Conservation (phyloP, 805 yeast genomes). For the Cyberlindnera americana region DNA sequence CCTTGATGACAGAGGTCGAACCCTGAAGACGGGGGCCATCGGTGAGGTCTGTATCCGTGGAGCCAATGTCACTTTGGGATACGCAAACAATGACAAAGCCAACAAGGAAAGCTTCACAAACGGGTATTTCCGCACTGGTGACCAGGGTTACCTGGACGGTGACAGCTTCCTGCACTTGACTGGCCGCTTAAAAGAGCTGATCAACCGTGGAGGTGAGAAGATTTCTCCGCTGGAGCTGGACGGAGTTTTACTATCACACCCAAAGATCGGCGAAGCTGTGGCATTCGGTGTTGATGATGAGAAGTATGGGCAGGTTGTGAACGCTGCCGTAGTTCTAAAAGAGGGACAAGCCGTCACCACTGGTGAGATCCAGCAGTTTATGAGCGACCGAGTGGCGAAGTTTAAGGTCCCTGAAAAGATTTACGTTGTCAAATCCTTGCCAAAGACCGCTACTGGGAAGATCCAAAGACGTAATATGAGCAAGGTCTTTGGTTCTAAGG, state of each 20-base stretch:
- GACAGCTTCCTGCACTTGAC: slow-evolving; percentile 60
- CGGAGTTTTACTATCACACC: slow-evolving; percentile 54
- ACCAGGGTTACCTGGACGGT: slow-evolving; percentile 59
- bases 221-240: slow-evolving; percentile 72
- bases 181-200: slow-evolving; percentile 70
- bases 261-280: slow-evolving; percentile 66
- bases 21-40: slow-evolving; percentile 45
- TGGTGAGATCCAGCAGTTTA: slow-evolving; percentile 43
- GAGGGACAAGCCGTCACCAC: slow-evolving; percentile 33
- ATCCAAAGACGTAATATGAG: slow-evolving; percentile 67
- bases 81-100: slow-evolving; percentile 68
- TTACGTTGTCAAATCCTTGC: slow-evolving; percentile 56
- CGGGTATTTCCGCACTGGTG: slow-evolving; percentile 73
- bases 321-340: slow-evolving; percentile 63
- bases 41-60: slow-evolving; percentile 75
- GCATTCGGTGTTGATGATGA: slow-evolving; percentile 64
- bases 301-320: slow-evolving; percentile 67
- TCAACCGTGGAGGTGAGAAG: slow-evolving; percentile 77
- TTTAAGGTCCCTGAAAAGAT: slow-evolving; percentile 61
- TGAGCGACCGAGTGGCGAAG: slow-evolving; percentile 44
- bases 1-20: slow-evolving; percentile 46
- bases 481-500: slow-evolving; percentile 41
- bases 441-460: slow-evolving; percentile 78
- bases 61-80: slow-evolving; percentile 65
- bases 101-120: slow-evolving; percentile 61